Base-by-base conservation (phyloP, 495 filamentous ascomycete species). In the Daldinia bambusicola region DNA sequence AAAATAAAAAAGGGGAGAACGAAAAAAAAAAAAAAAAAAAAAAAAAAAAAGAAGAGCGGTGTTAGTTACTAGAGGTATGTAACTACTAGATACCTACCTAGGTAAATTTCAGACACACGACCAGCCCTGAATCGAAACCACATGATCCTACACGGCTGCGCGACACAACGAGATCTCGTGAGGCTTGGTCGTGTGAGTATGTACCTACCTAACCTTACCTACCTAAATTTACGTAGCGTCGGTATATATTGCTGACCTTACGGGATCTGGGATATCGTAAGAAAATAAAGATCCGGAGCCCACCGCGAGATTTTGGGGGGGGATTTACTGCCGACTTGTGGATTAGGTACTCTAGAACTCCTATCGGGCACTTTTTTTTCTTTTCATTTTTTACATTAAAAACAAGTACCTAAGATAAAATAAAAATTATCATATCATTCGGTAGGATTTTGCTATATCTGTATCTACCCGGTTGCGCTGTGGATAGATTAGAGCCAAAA, bases 91-190 rank as follows among this genome's bases (percentile, higher is more conserved):
- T n/a, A n/a, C n/a, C n/a, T n/a, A n/a, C n/a, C n/a, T n/a, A n/a
- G n/a, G n/a, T n/a, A n/a, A n/a, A 26, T 26, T 26, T 26, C 26
- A 26, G 26, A 26, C 26, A 26, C 3, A 26, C 26, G 26, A 52
- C 18, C 38, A 50, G 12, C 45, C 59, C 16, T 57, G 31, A 51
- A 51, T 51, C 48, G 36, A 53, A 37, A 66, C 70, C 70, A 69
- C 70, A 69, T 73, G 70, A 73, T 73, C 66, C 66, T 56, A 51
- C 32, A 62, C 66, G 61, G 66, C 70, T 73, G 70, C 70, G 62
- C 51, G 70, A 73, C 70, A 73, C 55, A 56, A 56, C 61, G 55
- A 72, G 70, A 71, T 55, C 50, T 59, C 38, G 69, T 63, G 59
- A 68, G 64, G 55, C 63, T 48, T 43, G 58, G 61, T 69, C 62